Evolutionary conservation across 2,329 filamentous ascomycete species (phyloP).

Genomic region (Colletotrichum sp.): DNA sequence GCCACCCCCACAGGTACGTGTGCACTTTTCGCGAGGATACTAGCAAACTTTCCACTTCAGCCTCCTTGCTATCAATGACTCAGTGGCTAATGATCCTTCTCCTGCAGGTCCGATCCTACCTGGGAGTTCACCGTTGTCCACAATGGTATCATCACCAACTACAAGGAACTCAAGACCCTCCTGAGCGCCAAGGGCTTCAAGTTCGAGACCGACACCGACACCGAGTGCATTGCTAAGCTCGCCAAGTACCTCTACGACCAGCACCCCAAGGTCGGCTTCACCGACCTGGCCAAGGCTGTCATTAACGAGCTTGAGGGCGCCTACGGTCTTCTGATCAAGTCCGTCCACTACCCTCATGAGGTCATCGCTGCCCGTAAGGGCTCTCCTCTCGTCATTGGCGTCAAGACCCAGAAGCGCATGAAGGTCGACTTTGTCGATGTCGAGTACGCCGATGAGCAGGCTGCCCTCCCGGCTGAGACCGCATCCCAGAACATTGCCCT

Average conservation of each 20-base stretch:
- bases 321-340: conserved; percentile 97
- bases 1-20: conserved; percentile 93
- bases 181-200: conserved; percentile 94
- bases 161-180: conserved; percentile 98
- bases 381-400: conserved; percentile 95
- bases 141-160: conserved; percentile 99
- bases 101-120: conserved; percentile 79
- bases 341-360: conserved; percentile 97
- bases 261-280: conserved; percentile 94
- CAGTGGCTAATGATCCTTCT: conserved; percentile 15
- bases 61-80: conserved; percentile 1
- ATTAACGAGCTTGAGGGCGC: conserved; percentile 98
- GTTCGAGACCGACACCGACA: conserved; percentile 99
- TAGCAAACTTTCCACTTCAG: not conserved
- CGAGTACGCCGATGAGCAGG: conserved; percentile 89
- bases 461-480: conserved; percentile 85
- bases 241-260: conserved; percentile 98
- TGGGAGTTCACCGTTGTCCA: conserved; percentile 99
- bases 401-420: conserved; percentile 98
- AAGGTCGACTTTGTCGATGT: conserved; percentile 99
- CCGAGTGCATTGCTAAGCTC: conserved; percentile 98
- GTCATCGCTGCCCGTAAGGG: conserved; percentile 98
- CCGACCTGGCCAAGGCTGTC: conserved; percentile 93
- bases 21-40: not conserved
- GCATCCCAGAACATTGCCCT: conserved; percentile 96